Evolutionary conservation across 345 rosid genomes (phyloP), one percentile per base, ranked within the genome.

Genomic region (Syzygium aqueum): DNA sequence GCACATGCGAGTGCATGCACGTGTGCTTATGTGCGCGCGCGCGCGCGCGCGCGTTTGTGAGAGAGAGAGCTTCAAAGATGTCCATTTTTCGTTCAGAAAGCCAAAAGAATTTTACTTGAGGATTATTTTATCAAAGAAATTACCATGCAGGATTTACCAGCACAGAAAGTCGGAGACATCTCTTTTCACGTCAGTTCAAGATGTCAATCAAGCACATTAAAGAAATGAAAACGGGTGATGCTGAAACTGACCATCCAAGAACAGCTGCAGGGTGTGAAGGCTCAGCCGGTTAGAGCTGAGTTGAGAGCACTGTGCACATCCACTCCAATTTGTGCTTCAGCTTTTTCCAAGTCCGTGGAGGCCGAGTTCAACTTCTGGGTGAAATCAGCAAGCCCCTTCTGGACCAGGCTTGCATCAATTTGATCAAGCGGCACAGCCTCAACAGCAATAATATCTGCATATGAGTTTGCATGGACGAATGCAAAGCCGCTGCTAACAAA

Each of bases 401-500:
- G 98, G 78, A 97, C 99, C 88, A 91, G 90, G 92, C 85, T 90
- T 3, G 95, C 87, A 77, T 97, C 99, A 37, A 97, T 93, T 37
- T 9, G 94, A 53, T 96, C 98, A 28, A 97, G 23, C 13, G 98
- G 98, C 67, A 96, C 98, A 11, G 99, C 99, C 89, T 95, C 99
- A 23, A 95, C 91, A 16, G 95, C 98, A 7, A 97, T 89, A n/a
- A 97, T 88, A 90, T 97, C 99, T 50, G 99, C 98, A 3, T 94
- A 94, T 4, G 98, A 97, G 92, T 97, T 97, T 33, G 94, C 97
- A 80, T 97, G 99, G 90, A 97, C 86, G 67, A 95, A 95, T 2
- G 97, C 96, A 85, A 96, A 97, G 43, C 99, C 99, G 77, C 99
- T 94, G 96, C 98, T 96, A 5, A 97, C 51, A 51, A 97, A 97